Percentiles rank a stretch among this genome's conserved stretches.
These are phyloP conservation scores for Arabidopsis arenosa DNA, from an alignment of 345 rosid genomes.

Conservation along the genomic window DNA sequence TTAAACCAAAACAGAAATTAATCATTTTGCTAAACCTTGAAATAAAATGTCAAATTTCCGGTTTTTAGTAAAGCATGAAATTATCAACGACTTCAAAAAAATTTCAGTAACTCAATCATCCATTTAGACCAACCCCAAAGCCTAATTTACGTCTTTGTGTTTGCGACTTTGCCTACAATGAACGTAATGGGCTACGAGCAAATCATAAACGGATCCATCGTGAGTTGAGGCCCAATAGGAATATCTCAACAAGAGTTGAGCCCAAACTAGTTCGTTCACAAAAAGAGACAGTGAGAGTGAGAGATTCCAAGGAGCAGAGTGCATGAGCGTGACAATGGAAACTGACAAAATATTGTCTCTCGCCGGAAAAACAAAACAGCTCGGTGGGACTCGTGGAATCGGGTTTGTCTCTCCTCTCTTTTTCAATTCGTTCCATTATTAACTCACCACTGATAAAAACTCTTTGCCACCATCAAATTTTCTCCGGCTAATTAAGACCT, in stretches of 20 bases:
- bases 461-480: no score
- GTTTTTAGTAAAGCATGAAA: background rate
- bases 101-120: background rate
- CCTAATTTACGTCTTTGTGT: no score
- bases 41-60: background rate
- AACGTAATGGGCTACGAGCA: no score
- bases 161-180: no score
- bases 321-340: slow-evolving; percentile 35
- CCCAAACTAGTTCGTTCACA: background rate
- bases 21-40: background rate
- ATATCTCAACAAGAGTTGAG: no score
- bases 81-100: background rate
- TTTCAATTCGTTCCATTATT: no score
- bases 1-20: background rate
- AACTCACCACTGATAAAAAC: no score
- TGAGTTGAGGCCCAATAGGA: no score
- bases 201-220: no score
- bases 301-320: slow-evolving; percentile 35
- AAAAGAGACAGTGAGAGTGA: background rate
- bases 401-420: no score
- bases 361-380: slow-evolving; percentile 59
- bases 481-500: no score
- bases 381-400: background rate
- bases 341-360: slow-evolving; percentile 63
- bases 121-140: no score